Base-by-base conservation (phyloP, 208 protist genomes). In the Acanthamoeba royreba region DNA sequence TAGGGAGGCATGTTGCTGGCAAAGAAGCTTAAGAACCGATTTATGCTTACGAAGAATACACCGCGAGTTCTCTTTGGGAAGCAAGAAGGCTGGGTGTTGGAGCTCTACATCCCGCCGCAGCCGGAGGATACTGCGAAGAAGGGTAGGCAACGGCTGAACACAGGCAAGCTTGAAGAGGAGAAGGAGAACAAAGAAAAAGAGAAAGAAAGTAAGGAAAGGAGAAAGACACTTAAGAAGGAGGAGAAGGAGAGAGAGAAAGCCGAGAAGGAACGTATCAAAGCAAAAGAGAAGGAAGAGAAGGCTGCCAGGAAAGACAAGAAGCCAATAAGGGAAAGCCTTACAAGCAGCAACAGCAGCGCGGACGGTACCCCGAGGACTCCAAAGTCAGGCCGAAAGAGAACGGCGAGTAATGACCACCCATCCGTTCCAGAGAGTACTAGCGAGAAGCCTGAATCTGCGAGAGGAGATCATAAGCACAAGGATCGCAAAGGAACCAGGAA, bases 61-160 rank as follows among this genome's bases (percentile, higher is more conserved):
- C 74, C 74, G 4, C 40, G 74, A 46, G 74, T 86, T 2, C 74
- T 86, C 2, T 86, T 86, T 31, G 74, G 74, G 25, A 86, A 86
- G 74, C 74, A 86, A 33, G 74, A 86, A 33, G 74, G 74, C 3
- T 86, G 74, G 74, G 46, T 86, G 74, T 33, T 86, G 74, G 40
- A 86, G 45, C 46, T 86, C 35, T 86, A 55, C 40, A 55, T 33
- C 11, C 38, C 46, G 22, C 35, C 3, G 46, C 74, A 77, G 11
- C 31, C 13, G 11, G 66, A 77, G 35, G 28, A 86, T 2, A 5
- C 25, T 2, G 61, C 33, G 28, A 86, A 55, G 74, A 49, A 86
- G 46, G 4, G 46, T n/a, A 11, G 43, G 53, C 19, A n/a, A 61
- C 19, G 53, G n/a, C n/a, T 19, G 53, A 61, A 61, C 53, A 61